These are phyloP conservation scores for Phytophthora hybrid DNA, from an alignment of 352 stramenopile species.

Conservation along the genomic window DNA sequence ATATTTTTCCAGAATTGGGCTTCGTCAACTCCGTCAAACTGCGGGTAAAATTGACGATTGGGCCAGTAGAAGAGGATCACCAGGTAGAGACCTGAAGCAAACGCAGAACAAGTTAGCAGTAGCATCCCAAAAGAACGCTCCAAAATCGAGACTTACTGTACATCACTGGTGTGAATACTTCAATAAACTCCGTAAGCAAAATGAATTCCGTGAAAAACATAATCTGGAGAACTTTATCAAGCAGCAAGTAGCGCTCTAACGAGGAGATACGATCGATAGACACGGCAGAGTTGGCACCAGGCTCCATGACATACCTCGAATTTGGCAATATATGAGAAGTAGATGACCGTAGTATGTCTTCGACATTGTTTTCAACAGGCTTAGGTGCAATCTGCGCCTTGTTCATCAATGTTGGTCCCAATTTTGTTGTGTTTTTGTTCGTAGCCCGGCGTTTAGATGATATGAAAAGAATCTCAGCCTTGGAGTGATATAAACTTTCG, in stretches of 20 bases:
- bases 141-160: constrained; percentile 30
- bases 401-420: not conserved
- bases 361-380: not conserved
- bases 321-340: not conserved
- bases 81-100: constrained; percentile 31
- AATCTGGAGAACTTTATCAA: constrained; percentile 34
- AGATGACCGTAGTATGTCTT: not conserved
- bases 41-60: constrained; percentile 39
- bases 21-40: constrained; percentile 23
- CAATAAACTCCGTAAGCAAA: constrained; percentile 40
- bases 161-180: constrained; percentile 41
- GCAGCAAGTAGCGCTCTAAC: constrained; percentile 13
- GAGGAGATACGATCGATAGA: not conserved
- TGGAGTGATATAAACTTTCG: constrained; percentile 4
- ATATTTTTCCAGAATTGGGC: constrained; percentile 16
- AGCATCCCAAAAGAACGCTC: not conserved
- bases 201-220: constrained; percentile 47
- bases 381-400: constrained; percentile 2
- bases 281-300: not conserved
- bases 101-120: not conserved
- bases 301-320: not conserved
- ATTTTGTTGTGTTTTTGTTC: not conserved
- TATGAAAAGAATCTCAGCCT: constrained; percentile 10
- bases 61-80: constrained; percentile 33
- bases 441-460: constrained; percentile 2